These are phyloP conservation scores for Apiotrichum sp. DNA, from an alignment of 1,284 basidiomycete species.

Conservation along the genomic window DNA sequence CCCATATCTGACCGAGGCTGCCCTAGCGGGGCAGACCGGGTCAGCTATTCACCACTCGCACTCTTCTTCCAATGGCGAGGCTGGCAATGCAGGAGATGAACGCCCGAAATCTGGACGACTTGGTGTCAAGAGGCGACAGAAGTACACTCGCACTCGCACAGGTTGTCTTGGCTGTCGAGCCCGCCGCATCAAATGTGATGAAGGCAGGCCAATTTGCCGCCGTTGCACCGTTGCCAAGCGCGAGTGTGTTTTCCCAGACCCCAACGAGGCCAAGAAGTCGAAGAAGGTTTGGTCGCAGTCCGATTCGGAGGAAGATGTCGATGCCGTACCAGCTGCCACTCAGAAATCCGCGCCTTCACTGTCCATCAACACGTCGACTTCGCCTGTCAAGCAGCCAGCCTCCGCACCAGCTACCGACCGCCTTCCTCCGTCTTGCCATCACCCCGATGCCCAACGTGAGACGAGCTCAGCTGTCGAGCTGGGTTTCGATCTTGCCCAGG, in stretches of 20 bases:
- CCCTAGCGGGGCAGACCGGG: neutral
- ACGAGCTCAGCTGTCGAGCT: neutral
- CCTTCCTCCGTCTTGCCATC: no score
- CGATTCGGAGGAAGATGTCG: slow-evolving; percentile 5
- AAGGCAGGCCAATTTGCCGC: slow-evolving; percentile 37
- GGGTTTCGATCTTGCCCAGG: slow-evolving; percentile 8
- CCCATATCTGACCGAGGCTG: neutral
- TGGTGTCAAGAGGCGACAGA: slow-evolving; percentile 35
- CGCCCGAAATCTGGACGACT: slow-evolving; percentile 18
- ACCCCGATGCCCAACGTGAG: no score
- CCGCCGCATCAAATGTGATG: slow-evolving; percentile 44
- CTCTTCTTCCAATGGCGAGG: neutral
- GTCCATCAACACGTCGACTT: neutral
- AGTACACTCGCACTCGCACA: slow-evolving; percentile 41
- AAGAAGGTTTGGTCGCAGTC: slow-evolving; percentile 10
- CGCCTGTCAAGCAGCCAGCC: neutral
- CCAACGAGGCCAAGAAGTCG: slow-evolving; percentile 1
- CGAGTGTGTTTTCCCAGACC: slow-evolving; percentile 13
- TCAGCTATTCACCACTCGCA: neutral
- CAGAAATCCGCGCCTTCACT: neutral
- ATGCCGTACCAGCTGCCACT: no score
- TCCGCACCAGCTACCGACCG: neutral
- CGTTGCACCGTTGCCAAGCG: slow-evolving; percentile 41
- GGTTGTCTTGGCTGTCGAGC: slow-evolving; percentile 42
- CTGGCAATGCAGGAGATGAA: neutral